phyloP scores from a whole-genome alignment of 2,329 filamentous ascomycete genomes.

The Epichloe bromicola region DNA sequence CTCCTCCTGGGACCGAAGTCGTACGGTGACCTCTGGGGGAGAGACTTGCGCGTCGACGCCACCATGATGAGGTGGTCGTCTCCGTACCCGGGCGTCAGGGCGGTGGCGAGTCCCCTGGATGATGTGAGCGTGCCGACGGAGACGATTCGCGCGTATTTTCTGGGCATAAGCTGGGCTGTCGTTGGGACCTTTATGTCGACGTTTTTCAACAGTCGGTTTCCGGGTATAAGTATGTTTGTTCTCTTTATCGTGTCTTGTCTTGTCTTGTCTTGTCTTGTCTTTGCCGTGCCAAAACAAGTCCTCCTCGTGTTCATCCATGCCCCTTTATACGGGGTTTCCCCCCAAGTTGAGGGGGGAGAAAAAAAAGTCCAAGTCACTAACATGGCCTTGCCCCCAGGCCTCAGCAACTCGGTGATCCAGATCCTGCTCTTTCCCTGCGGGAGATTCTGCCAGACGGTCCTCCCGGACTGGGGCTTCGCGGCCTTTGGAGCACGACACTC shows the following conservation, averaged over 20 bases:
- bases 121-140: constrained; percentile 24
- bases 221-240: constrained; percentile 17
- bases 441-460: constrained; percentile 29
- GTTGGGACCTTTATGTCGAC: constrained; percentile 22
- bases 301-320: too few relatives aligned
- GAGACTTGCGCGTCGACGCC: constrained; percentile 28
- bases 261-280: too few relatives aligned
- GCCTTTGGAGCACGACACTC: constrained; percentile 27
- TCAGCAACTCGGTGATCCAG: constrained; percentile 27
- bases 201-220: constrained; percentile 28
- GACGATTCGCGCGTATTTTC: constrained; percentile 28
- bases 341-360: too few relatives aligned
- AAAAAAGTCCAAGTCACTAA: not conserved
- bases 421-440: constrained; percentile 21
- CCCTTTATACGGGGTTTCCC: too few relatives aligned
- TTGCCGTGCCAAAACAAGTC: too few relatives aligned
- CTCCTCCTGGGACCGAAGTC: constrained; percentile 24
- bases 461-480: constrained; percentile 33
- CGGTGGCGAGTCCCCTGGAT: constrained; percentile 25
- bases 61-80: constrained; percentile 27
- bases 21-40: constrained; percentile 27
- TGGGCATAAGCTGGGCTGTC: constrained; percentile 18
- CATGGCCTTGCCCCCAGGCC: constrained; percentile 7
- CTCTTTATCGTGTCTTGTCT: too few relatives aligned
- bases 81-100: constrained; percentile 29